Conservation (phyloP, 139 green algal genomes). For the Pleodorina starrii region DNA sequence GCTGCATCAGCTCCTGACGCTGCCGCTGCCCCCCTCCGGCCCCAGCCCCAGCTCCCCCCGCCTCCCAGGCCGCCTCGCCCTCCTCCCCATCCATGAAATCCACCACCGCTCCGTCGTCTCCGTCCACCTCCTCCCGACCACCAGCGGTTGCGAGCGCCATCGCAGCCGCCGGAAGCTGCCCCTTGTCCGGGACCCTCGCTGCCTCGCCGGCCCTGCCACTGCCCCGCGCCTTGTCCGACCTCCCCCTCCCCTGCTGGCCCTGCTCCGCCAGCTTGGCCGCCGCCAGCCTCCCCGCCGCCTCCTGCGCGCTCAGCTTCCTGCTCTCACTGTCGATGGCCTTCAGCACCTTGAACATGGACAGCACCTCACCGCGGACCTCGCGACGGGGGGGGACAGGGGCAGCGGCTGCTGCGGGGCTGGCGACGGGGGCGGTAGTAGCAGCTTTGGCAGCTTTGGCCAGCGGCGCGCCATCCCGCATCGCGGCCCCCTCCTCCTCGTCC, state of each 20-base stretch:
- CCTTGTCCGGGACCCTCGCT: no score
- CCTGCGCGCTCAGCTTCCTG: constrained; percentile 4
- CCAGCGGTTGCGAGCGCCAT: no score
- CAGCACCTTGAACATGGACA: constrained; percentile 46
- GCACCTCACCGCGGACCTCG: constrained; percentile 32
- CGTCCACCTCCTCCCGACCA: not conserved
- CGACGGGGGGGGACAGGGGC: not conserved
- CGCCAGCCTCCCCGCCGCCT: not conserved
- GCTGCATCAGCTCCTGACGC: not conserved
- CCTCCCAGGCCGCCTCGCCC: not conserved
- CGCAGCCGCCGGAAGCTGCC: no score
- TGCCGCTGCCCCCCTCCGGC: not conserved
- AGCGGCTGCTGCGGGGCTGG: no score
- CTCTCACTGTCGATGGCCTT: constrained; percentile 20
- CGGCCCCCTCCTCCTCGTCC: not conserved
- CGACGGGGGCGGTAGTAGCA: not conserved
- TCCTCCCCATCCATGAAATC: constrained; percentile 22
- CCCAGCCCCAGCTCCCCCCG: not conserved
- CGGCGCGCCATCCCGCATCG: not conserved
- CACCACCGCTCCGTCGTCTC: not conserved
- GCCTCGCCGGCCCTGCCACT: no score
- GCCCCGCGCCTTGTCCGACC: no score
- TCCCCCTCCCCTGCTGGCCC: no score
- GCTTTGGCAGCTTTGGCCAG: not conserved
- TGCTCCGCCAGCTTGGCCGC: not conserved